Percentiles rank a stretch among this genome's conserved stretches.
These are phyloP conservation scores for Metarhizium guizhouense DNA, from an alignment of 2,329 filamentous ascomycete genomes.

Conservation along the genomic window DNA sequence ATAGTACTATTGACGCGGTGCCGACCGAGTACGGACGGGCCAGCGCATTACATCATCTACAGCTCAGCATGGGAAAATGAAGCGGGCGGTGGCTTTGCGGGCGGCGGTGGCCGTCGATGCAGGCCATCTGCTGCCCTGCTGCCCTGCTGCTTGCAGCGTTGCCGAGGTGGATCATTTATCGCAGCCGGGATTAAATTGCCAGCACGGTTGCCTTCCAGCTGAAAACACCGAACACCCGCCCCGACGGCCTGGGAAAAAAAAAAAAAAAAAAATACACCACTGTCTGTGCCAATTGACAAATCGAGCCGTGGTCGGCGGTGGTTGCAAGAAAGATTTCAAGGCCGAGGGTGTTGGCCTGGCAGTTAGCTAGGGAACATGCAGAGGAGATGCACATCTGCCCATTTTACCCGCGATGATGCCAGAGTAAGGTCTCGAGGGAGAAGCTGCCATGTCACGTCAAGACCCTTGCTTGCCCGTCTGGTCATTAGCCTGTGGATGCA, in stretches of 20 bases:
- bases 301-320: not conserved
- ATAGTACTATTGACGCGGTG: not conserved
- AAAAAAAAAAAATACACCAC: not conserved
- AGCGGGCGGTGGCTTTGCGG: not conserved
- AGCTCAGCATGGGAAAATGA: not conserved
- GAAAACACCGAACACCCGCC: no score
- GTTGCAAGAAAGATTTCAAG: not conserved
- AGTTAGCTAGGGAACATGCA: not conserved
- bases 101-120: not conserved
- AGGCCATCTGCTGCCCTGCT: not conserved
- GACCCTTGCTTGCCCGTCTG: not conserved
- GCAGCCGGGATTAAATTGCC: no score
- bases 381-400: not conserved
- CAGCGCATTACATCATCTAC: not conserved
- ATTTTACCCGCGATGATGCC: not conserved
- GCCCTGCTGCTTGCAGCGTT: no score
- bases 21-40: not conserved
- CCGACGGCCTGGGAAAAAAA: no score
- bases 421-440: not conserved
- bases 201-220: no score
- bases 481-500: not conserved
- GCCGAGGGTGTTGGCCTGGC: not conserved
- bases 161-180: no score
- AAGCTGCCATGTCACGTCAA: not conserved
- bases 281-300: not conserved